phyloP scores from a whole-genome alignment of 352 stramenopile species.

The Phytophthora multivora region DNA sequence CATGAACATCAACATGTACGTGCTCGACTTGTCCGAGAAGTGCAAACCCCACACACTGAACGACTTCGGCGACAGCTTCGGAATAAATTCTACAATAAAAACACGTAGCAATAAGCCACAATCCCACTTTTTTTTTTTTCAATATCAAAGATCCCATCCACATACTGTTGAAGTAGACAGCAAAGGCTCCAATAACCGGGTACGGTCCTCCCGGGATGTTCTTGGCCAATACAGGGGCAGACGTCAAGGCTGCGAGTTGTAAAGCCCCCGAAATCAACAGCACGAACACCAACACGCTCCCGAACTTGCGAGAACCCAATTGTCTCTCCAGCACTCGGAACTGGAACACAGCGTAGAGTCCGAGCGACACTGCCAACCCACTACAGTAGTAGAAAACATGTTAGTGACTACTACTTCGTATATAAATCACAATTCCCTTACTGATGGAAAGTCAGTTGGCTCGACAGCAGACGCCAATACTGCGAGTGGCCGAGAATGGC shows the following conservation, averaged over 20 bases:
- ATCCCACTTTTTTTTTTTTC: conserved; percentile 3
- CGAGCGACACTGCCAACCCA: conserved; percentile 76
- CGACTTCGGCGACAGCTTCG: conserved; percentile 66
- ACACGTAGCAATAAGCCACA: not conserved
- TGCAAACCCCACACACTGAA: conserved; percentile 54
- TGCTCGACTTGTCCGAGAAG: conserved; percentile 81
- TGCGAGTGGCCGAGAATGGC: conserved; percentile 60
- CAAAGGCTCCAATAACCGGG: conserved; percentile 69
- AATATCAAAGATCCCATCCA: not conserved
- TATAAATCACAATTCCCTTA: conserved; percentile 25
- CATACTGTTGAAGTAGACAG: conserved; percentile 82
- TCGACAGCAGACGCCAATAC: conserved; percentile 72
- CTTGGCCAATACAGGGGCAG: conserved; percentile 41
- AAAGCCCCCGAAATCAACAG: conserved; percentile 53
- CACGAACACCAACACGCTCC: conserved; percentile 73
- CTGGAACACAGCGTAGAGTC: conserved; percentile 87
- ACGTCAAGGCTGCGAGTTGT: conserved; percentile 52
- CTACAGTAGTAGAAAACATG: conserved; percentile 30
- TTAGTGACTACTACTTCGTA: conserved; percentile 10
- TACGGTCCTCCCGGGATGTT: conserved; percentile 70
- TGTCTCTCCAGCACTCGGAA: conserved; percentile 83
- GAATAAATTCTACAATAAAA: conserved; percentile 63
- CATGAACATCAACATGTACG: conserved; percentile 63
- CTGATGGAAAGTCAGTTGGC: conserved; percentile 81
- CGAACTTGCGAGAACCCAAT: conserved; percentile 88